Percentiles rank a stretch among this genome's conserved stretches.
Evolutionary conservation across 305 asterid species (phyloP).

Genomic region (Caryopteris hybrid): DNA sequence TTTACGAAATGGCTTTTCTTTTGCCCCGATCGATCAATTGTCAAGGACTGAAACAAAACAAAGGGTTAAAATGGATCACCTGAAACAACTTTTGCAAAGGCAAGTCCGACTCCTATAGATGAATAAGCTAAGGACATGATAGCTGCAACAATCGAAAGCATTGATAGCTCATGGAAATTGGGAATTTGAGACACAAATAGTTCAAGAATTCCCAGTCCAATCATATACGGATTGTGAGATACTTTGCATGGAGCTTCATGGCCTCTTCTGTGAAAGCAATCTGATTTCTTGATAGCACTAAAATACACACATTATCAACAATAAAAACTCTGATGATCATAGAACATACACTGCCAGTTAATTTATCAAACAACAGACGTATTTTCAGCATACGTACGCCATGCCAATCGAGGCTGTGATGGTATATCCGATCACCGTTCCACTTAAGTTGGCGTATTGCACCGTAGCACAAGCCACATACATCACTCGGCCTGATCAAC

Average conservation of each 20-base stretch:
- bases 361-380: no score
- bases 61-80: conserved; percentile 17
- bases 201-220: conserved; percentile 54
- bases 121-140: conserved; percentile 60
- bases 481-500: conserved; percentile 37
- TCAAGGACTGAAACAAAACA: no score
- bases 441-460: conserved; percentile 49
- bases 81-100: conserved; percentile 42
- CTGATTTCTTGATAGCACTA: conserved; percentile 56
- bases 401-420: conserved; percentile 61
- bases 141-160: conserved; percentile 58
- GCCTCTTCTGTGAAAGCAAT: conserved; percentile 48
- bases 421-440: conserved; percentile 54
- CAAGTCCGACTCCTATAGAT: conserved; percentile 59
- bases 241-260: conserved; percentile 34
- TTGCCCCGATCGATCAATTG: no score
- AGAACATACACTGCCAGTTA: no score
- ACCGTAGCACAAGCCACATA: conserved; percentile 46
- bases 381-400: conserved; percentile 36
- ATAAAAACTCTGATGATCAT: neutral
- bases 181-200: conserved; percentile 60
- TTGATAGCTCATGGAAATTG: conserved; percentile 47
- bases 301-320: neutral
- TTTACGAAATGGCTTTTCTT: no score
- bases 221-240: conserved; percentile 56